Evolutionary conservation across 2,329 filamentous ascomycete genomes (phyloP), one percentile per base, ranked within the genome.

Genomic region (Phaeosphaeria sp.): DNA sequence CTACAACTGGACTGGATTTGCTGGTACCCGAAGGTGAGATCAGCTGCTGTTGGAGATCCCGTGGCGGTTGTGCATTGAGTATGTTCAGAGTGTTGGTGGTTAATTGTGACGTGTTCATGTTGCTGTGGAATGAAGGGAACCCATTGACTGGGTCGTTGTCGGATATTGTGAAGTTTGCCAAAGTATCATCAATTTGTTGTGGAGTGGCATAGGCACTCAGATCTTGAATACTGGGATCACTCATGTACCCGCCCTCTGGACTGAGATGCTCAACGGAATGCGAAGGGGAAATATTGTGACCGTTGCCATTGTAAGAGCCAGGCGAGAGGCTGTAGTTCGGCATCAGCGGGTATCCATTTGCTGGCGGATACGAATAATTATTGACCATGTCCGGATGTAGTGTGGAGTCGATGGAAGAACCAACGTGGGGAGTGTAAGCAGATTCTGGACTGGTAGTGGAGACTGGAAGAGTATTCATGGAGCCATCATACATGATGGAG

Each of bases 241-340:
- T 76, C 52, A 70, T 58, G 50, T 77, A 77, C 15, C 71, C 67
- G 23, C 62, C 55, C 42, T 77, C 73, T 9, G 76, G 73, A 48
- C 75, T 78, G 33, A 77, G 60, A 46, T 78, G 70, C 36, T 78
- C 76, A 54, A 72, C 67, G n/a, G 76, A 77, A 54, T 73, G 71
- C 25, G 74, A 74, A 22, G 77, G 76, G 7, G 77, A 79, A 36
- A 73, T 63, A 50, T 66, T 73, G 41, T 72, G 69, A 30, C 68
- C 71, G 54, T 68, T 67, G 49, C 65, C 66, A 58, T 65, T 72
- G 54, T 72, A 70, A 17, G 63, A 60, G 44, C 56, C 63, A 42
- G 73, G 71, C 3, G 73, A 74, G 9, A 76, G 64, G 54, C 56
- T 60, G 59, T 74, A 71, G 47, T 63, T 71, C 42, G 71, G 66